Evolutionary conservation across 2,329 filamentous ascomycete species (phyloP), one percentile per base, ranked within the genome.

Genomic region (Diplodia corticola): DNA sequence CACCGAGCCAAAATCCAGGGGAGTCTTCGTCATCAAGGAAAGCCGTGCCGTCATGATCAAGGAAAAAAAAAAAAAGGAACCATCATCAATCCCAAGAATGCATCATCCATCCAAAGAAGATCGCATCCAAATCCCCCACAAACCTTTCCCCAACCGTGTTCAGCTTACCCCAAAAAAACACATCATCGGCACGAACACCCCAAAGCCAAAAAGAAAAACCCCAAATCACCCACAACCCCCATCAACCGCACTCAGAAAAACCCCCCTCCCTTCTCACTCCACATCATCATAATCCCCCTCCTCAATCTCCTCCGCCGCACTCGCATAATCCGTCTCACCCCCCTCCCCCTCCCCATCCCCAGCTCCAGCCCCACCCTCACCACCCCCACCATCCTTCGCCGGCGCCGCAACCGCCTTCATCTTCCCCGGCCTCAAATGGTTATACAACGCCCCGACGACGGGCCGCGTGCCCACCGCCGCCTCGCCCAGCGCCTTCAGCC

Each of bases 381-480:
- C 30, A 24, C 4, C 54, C 17, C 54, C 51, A 40, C 54, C 20
- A 59, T n/a, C 20, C 55, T 1, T 10, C 55, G 10, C 55, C 55
- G 1, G 15, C 4, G 5, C 22, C 37, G 26, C 37, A 4, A 2
- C 46, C 22, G 20, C 59, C 64, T 73, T 76, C 48, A 69, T 68
- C n/a, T 69, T 73, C 67, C 71, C 74, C 0, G 76, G 73, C 63
- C 75, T 77, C 69, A 79, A 68, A 13, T 70, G 71, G 0, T 67
- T 65, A 51, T 71, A 73, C n/a, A 78, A 73, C 0, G 20, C 20
- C 7, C 66, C 44, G 0, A 69, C 65, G 3, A 80, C 63, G 7
- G 40, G 22, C 4, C 69, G 67, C 1, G 72, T n/a, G 68, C 55
- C 28, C 33, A 10, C 33, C 33, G 10, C 10, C 10, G 10, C 1